Percentiles rank a stretch among this genome's conserved stretches.
Conservation (phyloP, 345 rosid genomes). For the Boechera retrofracta region DNA sequence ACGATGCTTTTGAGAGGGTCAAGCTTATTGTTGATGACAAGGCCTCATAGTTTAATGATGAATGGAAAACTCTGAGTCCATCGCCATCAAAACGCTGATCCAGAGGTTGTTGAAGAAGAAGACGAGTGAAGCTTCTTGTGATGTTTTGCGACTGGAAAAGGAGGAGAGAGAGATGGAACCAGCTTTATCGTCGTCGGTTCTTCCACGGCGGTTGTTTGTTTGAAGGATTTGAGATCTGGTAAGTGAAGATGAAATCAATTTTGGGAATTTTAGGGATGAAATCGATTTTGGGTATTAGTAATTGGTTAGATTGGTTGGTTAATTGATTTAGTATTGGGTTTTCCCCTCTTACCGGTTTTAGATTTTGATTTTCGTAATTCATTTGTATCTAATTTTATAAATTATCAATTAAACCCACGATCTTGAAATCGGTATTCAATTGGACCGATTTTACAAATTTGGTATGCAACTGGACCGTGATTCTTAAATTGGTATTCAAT, state of each 20-base stretch:
- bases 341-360: no score
- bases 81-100: constrained; percentile 10
- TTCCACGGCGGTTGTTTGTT: constrained; percentile 17
- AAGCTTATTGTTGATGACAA: constrained; percentile 32
- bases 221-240: constrained; percentile 36
- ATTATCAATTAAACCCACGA: no score
- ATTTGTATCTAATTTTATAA: no score
- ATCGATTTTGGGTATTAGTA: no score
- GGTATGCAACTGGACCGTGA: no score
- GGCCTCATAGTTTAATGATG: constrained; percentile 27
- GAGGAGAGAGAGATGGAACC: constrained; percentile 18
- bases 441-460: no score
- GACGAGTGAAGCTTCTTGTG: background rate
- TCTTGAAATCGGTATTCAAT: no score
- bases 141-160: constrained; percentile 6
- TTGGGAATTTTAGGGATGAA: no score
- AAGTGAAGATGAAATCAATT: constrained; percentile 18
- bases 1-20: background rate
- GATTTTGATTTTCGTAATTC: no score
- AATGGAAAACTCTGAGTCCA: background rate
- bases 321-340: no score
- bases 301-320: no score
- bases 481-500: no score
- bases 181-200: background rate
- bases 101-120: constrained; percentile 14